These are phyloP conservation scores for Cylindrodendrum hubeiense DNA, from an alignment of 2,329 filamentous ascomycete genomes.

Conservation along the genomic window DNA sequence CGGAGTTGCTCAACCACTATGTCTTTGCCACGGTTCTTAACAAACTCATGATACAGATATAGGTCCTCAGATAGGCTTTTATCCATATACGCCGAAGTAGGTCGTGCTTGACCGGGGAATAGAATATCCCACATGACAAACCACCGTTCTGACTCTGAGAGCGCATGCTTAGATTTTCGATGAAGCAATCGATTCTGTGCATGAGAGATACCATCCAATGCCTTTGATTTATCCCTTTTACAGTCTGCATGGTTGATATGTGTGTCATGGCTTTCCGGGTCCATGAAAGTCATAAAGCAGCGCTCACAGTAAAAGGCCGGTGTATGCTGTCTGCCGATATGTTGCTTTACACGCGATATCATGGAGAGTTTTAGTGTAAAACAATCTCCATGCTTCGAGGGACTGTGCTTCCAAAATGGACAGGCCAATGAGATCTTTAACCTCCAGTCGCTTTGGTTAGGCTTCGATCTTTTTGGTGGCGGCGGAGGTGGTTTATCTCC, in stretches of 20 bases:
- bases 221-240: background rate
- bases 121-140: background rate
- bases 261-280: background rate
- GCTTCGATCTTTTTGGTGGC: background rate
- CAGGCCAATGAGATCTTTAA: background rate
- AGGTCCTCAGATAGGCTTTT: background rate
- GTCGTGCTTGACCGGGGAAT: background rate
- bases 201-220: conserved; percentile 9
- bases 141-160: background rate
- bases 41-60: background rate
- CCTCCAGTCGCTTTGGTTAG: background rate
- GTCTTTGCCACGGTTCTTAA: background rate
- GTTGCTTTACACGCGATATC: background rate
- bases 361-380: background rate
- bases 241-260: background rate
- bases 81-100: background rate
- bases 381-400: background rate
- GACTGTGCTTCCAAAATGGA: conserved; percentile 5
- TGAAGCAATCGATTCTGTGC: conserved; percentile 22
- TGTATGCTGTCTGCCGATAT: background rate
- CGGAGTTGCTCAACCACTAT: background rate
- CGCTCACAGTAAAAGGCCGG: background rate
- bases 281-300: background rate
- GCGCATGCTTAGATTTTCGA: background rate
- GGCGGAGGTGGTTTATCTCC: background rate